Percentiles rank a stretch among this genome's conserved stretches.
phyloP scores from a whole-genome alignment of 2,329 filamentous ascomycete genomes.

The Pseudogymnoascus sp. region DNA sequence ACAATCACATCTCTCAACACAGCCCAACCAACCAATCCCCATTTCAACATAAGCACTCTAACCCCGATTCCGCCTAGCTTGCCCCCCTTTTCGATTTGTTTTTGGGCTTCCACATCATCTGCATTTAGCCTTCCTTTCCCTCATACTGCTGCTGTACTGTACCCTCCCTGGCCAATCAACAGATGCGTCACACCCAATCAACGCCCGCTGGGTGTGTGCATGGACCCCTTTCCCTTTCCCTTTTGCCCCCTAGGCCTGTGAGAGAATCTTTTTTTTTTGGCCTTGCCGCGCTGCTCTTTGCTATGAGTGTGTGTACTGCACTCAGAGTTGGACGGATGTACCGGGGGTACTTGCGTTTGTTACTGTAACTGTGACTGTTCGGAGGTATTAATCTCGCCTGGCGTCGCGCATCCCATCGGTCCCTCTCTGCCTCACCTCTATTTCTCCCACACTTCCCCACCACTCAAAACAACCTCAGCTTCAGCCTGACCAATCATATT shows the following conservation, averaged over 20 bases:
- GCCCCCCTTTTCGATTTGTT: constrained; percentile 4
- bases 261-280: neutral
- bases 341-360: neutral
- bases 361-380: neutral
- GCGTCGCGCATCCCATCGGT: too few species aligned
- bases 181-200: neutral
- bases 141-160: neutral
- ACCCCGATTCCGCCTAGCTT: neutral
- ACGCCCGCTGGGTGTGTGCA: neutral
- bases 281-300: neutral
- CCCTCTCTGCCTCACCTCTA: too few species aligned
- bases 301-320: neutral
- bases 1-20: neutral
- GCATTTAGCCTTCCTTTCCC: neutral
- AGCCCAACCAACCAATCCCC: neutral
- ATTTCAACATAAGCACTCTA: neutral
- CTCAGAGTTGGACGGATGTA: neutral
- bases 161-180: neutral
- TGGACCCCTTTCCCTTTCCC: neutral
- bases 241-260: too few species aligned
- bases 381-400: neutral
- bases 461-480: neutral
- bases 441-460: neutral
- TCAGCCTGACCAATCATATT: neutral
- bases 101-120: neutral